Base-by-base conservation (phyloP, 23 red algal genomes). In the Gracilaria gracilis region DNA sequence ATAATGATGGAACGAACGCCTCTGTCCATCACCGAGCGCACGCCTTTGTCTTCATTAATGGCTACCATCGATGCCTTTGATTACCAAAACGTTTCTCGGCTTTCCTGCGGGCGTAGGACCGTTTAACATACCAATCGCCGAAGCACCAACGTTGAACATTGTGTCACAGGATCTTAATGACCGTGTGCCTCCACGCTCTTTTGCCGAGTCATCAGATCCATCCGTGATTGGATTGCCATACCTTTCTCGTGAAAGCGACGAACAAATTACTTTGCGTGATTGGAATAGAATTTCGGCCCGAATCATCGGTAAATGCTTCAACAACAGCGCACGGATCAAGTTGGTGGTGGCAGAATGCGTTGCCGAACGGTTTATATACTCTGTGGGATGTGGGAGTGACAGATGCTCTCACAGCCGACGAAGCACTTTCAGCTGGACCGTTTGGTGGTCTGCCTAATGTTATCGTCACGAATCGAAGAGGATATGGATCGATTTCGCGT, bases 391-490 rank as follows among this genome's bases (percentile, higher is more conserved):
- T 82, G 13, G 78, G 78, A 21, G 78, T 82, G 4, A 82, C 51
- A 44, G 78, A 82, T 61, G 51, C 78, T 27, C 58, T 82, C 51
- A 82, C 78, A 6, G 48, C n/a, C 9, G 51, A 57, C 32, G 78
- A 82, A 61, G 46, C 78, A 11, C 53, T 82, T 31, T 82, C 46
- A 21, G 78, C 78, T 14, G 78, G 78, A 6, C 78, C 78, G 9
- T 82, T 82, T 35, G 78, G 78, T 11, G 78, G 78, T 25, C 61
- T 82, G 51, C 78, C 78, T 4, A 82, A 82, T 82, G 78, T 82
- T 20, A 53, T 82, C 35, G 53, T 61, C 25, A 82, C 78, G 9
- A 61, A 82, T 24, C 23, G 24, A 61, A 0, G 53, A 31, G 78
- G 78, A 57, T 36, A 61, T 24, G 78, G 44, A 39, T 58, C 78